Evolutionary conservation across 306 rosid species (phyloP).

Genomic region (Spatholobus suberectus): DNA sequence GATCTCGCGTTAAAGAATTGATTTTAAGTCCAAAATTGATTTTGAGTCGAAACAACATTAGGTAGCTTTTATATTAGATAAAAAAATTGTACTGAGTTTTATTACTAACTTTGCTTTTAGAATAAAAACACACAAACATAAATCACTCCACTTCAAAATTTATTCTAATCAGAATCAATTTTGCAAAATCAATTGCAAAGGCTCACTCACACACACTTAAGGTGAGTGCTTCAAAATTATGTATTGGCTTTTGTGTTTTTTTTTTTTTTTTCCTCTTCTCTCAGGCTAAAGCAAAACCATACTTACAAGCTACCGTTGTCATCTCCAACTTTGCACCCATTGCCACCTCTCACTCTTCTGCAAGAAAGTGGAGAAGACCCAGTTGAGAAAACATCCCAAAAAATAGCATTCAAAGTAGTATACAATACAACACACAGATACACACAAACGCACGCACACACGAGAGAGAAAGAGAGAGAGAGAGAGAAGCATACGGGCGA

Average conservation of each 20-base stretch:
- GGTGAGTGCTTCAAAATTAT: not conserved
- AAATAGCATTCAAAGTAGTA: slow-evolving; percentile 4
- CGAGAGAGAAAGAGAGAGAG: slow-evolving; percentile 25
- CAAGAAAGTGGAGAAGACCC: slow-evolving; percentile 44
- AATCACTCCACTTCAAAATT: no score
- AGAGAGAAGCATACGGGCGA: slow-evolving; percentile 70
- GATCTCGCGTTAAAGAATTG: no score
- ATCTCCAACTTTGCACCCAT: slow-evolving; percentile 97
- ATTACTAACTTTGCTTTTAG: no score
- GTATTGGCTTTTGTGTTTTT: not conserved
- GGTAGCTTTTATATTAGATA: no score
- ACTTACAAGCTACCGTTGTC: slow-evolving; percentile 94
- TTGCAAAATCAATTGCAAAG: no score
- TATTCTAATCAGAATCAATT: no score
- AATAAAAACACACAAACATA: no score
- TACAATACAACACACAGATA: not conserved
- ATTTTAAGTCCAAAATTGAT: no score
- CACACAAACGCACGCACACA: not conserved
- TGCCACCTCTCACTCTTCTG: slow-evolving; percentile 96
- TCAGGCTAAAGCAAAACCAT: no score
- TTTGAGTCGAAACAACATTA: no score
- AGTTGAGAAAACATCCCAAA: slow-evolving; percentile 46
- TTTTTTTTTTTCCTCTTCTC: not conserved
- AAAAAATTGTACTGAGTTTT: no score
- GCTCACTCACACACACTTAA: no score